Evolutionary conservation across 176 grass and related monocot genomes (phyloP), one percentile per base, ranked within the genome.

Genomic region (Carex myosuroides): DNA sequence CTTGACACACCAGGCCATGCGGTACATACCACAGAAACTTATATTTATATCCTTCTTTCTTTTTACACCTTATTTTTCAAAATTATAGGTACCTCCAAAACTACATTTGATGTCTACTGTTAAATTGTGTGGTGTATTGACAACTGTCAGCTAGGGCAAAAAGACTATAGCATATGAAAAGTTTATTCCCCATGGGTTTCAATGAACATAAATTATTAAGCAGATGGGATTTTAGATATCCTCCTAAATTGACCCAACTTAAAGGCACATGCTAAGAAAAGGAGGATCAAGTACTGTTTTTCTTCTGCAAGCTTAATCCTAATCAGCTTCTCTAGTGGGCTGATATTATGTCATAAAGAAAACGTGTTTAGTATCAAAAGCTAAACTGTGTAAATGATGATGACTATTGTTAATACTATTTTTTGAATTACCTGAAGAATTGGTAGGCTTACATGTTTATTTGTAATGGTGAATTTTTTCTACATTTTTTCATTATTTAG

Each of bases 1-100:
- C 91, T 98, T 54, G 95, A 98, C 85, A 98, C 95, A 69, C 95
- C 95, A 56, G 95, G 95, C 5, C 95, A 98, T 35, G 91, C 94
- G 91, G 95, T 98, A 91, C 80, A 74, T 62, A 50, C 30, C 52
- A 83, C 17, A 71, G 22, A 81, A 81, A 29, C 54, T 87, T 39
- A 20, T 61, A 54, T 85, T 13, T 13, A 81, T 83, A 59, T 64
- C 3, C 63, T 60, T 86, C 3, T 13, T 66, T 57, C 26, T 21
- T 69, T 56, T 41, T 16, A 63, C 21, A 79, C 24, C 79, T 79
- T 13, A 57, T 1, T 81, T 74, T 61, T 76, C 22, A 70, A 18
- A 57, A 39, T 20, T 60, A 71, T 41, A 58, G 32, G 13, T 77
- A 71, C 61, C 62, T 73, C 3, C 0, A 44, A 71, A 35, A 44